Base-by-base conservation (phyloP, 495 filamentous ascomycete species). In the Eremomyces bilateralis region DNA sequence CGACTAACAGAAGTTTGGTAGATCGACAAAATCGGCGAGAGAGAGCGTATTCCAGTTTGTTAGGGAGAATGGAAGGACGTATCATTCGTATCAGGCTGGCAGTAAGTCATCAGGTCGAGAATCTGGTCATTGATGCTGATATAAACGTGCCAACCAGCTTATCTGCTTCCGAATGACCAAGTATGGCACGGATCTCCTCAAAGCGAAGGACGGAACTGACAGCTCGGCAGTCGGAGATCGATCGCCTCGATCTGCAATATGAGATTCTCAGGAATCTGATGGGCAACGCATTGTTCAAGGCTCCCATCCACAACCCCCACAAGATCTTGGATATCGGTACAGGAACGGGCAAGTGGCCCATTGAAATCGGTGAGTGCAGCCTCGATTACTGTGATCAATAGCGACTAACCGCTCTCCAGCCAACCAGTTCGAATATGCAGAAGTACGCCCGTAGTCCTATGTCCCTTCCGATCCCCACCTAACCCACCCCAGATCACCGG, bases 291-390 rank as follows among this genome's bases (percentile, higher is more conserved):
- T 42, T 41, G 17, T 42, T 37, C 32, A 50, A 38, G 25, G 50
- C 50, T 22, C 50, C 50, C 11, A 15, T 51, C 19, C 38, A 37
- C 6, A 32, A 47, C 21, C 48, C 50, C 5, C 24, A 33, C 12
- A 47, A 38, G 28, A 46, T 51, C 21, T 20, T 51, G 13, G 50
- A 53, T 37, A 45, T 53, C 25, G 48, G 50, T 11, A 51, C 48
- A 1, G 50, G 50, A 2, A 53, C 48, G 8, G 50, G 50, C 4
- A 44, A 45, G 38, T 53, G 50, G 50, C 45, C 46, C 4, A 49
- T 51, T 15, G 48, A 53, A 27, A 50, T 53, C 45, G 50, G 47
- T 52, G 35, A 8, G 49, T 35, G n/a, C 15, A 17, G 15, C 30
- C 8, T 28, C 24, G 13, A 28, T 13, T 28, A 13, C 8, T 13